Conservation (phyloP, 441 rosid genomes). For the Kokia cookei region DNA sequence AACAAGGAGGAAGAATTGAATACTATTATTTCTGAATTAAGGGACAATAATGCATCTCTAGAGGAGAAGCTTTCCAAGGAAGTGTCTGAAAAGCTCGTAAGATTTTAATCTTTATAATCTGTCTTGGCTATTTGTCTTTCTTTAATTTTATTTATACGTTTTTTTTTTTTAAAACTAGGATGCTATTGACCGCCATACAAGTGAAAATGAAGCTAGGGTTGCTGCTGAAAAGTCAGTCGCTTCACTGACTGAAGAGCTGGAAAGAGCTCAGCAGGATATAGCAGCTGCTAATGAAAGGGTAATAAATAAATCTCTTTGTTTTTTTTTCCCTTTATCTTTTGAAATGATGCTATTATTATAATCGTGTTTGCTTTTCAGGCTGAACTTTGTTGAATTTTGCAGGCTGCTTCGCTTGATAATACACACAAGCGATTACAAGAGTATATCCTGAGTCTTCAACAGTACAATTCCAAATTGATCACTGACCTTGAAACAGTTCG, state of each 20-base stretch:
- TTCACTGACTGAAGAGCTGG: slow-evolving; percentile 67
- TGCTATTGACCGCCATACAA: slow-evolving; percentile 52
- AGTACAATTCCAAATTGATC: slow-evolving; percentile 72
- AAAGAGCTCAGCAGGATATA: slow-evolving; percentile 64
- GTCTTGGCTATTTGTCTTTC: not conserved
- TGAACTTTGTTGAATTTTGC: slow-evolving; percentile 20
- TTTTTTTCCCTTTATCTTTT: not conserved
- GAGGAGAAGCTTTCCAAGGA: slow-evolving; percentile 56
- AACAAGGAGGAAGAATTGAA: slow-evolving; percentile 45
- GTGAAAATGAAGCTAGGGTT: slow-evolving; percentile 59
- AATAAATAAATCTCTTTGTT: not conserved
- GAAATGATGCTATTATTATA: not conserved
- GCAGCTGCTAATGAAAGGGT: slow-evolving; percentile 71
- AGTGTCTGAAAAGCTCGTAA: slow-evolving; percentile 67
- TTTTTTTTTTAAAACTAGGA: slow-evolving; percentile 35
- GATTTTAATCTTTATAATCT: slow-evolving; percentile 1
- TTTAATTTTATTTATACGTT: not conserved
- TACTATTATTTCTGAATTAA: slow-evolving; percentile 40
- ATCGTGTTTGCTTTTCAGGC: not conserved
- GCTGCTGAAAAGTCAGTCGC: slow-evolving; percentile 54
- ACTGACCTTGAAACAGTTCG: slow-evolving; percentile 53
- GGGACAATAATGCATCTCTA: slow-evolving; percentile 39
- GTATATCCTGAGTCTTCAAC: slow-evolving; percentile 82
- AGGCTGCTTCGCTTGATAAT: slow-evolving; percentile 67
- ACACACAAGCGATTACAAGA: slow-evolving; percentile 79